Conservation (phyloP, 768 basidiomycete species). For the Lentinula boryana region DNA sequence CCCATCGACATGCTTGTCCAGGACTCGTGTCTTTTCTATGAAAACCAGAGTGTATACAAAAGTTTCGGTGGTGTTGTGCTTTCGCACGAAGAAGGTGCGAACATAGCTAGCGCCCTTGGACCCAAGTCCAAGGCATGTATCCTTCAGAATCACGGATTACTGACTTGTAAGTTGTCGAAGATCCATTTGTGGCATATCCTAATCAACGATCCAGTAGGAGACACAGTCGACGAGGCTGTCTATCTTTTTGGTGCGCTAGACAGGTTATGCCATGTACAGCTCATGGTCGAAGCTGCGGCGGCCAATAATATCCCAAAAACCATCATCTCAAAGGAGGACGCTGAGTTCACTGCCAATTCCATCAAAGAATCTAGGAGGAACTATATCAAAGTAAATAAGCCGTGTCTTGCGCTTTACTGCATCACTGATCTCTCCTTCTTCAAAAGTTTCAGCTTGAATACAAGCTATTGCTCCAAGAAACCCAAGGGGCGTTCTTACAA, state of each 20-base stretch:
- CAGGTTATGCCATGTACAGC: conserved; percentile 39
- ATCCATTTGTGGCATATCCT: neutral
- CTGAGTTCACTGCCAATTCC: conserved; percentile 17
- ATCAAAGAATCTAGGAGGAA: conserved; percentile 14
- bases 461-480: conserved; percentile 19
- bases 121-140: conserved; percentile 32
- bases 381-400: conserved; percentile 10
- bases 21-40: conserved; percentile 37
- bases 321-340: conserved; percentile 18
- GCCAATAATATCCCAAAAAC: conserved; percentile 17
- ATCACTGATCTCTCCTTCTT: neutral
- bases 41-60: conserved; percentile 36
- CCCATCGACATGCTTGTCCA: conserved; percentile 37
- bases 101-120: conserved; percentile 38
- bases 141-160: conserved; percentile 37
- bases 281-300: conserved; percentile 37
- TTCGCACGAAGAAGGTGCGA: conserved; percentile 34
- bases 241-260: conserved; percentile 37
- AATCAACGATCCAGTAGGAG: conserved; percentile 19
- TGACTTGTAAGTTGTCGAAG: conserved; percentile 9
- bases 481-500: conserved; percentile 20
- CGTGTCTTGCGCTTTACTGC: neutral
- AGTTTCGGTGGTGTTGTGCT: conserved; percentile 46
- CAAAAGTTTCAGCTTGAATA: conserved; percentile 22
- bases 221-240: conserved; percentile 36